Percentiles rank a stretch among this genome's conserved stretches.
phyloP scores from a whole-genome alignment of 2,329 filamentous ascomycete genomes.

The Penicillium vulpinum region DNA sequence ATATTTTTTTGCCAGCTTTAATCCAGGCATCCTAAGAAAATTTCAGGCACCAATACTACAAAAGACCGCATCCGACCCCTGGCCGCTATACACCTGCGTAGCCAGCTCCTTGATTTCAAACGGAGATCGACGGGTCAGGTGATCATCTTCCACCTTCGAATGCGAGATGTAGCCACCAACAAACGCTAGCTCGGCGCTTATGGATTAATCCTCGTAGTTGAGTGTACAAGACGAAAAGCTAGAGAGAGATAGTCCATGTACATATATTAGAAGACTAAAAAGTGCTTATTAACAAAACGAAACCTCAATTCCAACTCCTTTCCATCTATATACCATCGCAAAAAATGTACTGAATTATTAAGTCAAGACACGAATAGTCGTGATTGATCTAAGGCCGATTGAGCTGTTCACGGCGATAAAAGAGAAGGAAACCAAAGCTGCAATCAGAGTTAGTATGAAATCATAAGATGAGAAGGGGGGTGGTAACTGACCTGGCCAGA shows the following conservation, averaged over 20 bases:
- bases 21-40: too few species aligned
- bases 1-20: too few species aligned
- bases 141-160: too few species aligned
- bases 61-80: too few species aligned
- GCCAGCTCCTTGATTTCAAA: not conserved
- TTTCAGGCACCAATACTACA: too few species aligned
- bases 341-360: not conserved
- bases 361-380: not conserved
- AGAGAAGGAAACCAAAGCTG: constrained; percentile 43
- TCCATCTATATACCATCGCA: not conserved
- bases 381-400: constrained; percentile 39
- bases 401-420: constrained; percentile 49
- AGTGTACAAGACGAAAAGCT: too few species aligned
- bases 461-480: constrained; percentile 17
- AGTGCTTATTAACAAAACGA: not conserved
- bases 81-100: too few species aligned
- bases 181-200: too few species aligned
- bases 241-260: not conserved
- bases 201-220: too few species aligned
- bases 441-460: constrained; percentile 7
- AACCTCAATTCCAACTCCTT: not conserved
- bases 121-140: too few species aligned
- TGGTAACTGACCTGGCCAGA: constrained; percentile 57
- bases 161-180: too few species aligned
- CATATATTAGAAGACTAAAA: not conserved